A percentile compares a stretch with the other conserved stretches of the same genome.
Conservation (phyloP, 257 asterid species). For the Solanum dulcamara region DNA sequence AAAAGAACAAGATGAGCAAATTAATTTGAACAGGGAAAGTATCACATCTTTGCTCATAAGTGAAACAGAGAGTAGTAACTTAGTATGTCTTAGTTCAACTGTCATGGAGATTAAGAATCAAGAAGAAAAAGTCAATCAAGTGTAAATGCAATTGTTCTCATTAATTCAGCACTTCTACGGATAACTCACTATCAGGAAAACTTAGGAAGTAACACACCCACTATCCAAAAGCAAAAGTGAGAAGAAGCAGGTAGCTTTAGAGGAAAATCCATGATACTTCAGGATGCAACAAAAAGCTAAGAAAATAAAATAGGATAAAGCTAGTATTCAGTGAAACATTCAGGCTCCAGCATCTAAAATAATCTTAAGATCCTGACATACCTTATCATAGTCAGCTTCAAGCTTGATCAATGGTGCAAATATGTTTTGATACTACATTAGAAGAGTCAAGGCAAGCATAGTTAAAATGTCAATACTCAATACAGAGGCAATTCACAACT, state of each 20-base stretch:
- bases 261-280: background rate
- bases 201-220: background rate
- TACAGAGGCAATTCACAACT: background rate
- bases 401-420: constrained; percentile 98
- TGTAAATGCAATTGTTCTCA: background rate
- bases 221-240: background rate
- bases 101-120: background rate
- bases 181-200: background rate
- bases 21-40: background rate
- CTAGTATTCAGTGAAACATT: background rate
- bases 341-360: background rate
- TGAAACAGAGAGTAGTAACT: background rate
- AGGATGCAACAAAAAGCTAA: background rate
- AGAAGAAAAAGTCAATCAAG: background rate
- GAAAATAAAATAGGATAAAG: background rate
- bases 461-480: background rate
- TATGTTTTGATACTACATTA: constrained; percentile 88
- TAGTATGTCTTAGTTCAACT: background rate
- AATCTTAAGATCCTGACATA: constrained; percentile 8
- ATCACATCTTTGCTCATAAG: background rate
- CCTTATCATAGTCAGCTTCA: constrained; percentile 99
- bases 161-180: background rate
- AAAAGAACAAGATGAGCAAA: background rate
- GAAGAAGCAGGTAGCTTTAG: background rate
- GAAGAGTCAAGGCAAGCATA: background rate